Conservation (phyloP, 2,329 filamentous ascomycete species). For the Diaporthe aspalathi region DNA sequence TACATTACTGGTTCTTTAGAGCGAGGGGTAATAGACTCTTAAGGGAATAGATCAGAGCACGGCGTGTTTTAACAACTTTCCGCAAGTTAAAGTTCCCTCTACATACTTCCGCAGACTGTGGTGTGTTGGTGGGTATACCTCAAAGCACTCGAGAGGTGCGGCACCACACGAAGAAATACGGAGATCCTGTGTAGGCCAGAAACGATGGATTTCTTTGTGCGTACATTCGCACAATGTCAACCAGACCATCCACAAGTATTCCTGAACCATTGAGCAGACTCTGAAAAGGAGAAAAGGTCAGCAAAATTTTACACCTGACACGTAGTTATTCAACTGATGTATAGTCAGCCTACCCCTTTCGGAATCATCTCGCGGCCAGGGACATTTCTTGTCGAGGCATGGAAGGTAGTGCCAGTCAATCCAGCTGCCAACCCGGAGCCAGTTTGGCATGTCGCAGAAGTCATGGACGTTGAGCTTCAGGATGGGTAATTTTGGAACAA, state of each 20-base stretch:
- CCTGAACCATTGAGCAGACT: not conserved
- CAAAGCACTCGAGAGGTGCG: too few relatives aligned
- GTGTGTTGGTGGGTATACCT: too few relatives aligned
- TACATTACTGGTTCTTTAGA: too few relatives aligned
- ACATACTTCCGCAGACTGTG: too few relatives aligned
- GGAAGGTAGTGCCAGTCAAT: not conserved
- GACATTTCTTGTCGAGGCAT: not conserved
- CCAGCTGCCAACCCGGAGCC: not conserved
- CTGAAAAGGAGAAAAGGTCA: not conserved
- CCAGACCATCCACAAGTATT: not conserved
- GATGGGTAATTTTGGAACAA: not conserved
- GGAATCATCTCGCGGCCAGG: not conserved
- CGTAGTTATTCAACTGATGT: not conserved
- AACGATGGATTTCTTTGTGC: too few relatives aligned
- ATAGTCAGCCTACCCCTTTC: not conserved
- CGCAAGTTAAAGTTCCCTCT: too few relatives aligned
- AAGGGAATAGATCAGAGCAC: too few relatives aligned
- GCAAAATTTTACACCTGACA: not conserved
- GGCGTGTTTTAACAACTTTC: too few relatives aligned
- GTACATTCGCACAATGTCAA: too few relatives aligned
- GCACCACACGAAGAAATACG: too few relatives aligned
- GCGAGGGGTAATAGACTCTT: too few relatives aligned
- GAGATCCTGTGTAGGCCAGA: too few relatives aligned
- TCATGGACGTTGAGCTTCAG: not conserved
- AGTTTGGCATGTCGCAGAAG: conserved; percentile 3